These are phyloP conservation scores for Bolboschoenoplectus hybrid DNA, from an alignment of 202 grass and related monocot genomes.

Conservation along the genomic window DNA sequence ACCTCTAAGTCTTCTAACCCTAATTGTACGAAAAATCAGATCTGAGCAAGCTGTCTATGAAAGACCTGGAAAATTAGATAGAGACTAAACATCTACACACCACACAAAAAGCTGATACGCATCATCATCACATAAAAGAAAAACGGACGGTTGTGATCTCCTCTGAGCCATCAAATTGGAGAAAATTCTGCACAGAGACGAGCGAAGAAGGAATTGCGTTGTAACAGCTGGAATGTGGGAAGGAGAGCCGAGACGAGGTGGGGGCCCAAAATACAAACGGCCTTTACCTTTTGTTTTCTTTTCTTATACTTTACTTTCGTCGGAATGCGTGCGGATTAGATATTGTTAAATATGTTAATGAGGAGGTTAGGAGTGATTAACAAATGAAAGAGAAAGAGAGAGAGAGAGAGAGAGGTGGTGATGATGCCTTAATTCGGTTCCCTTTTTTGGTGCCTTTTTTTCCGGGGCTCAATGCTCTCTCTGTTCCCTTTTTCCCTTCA, in stretches of 20 bases:
- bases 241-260: background rate
- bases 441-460: slow-evolving; percentile 27
- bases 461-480: slow-evolving; percentile 27
- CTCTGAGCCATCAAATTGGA: no score
- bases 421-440: slow-evolving; percentile 16
- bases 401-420: background rate
- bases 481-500: slow-evolving; percentile 29
- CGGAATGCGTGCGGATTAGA: background rate
- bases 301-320: background rate
- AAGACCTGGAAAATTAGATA: no score
- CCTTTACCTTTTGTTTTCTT: background rate
- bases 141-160: no score
- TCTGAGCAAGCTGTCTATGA: no score
- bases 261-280: slow-evolving; percentile 6
- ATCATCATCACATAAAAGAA: background rate
- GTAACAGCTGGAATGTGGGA: background rate
- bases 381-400: background rate
- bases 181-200: no score
- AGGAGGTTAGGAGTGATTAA: background rate
- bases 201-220: no score
- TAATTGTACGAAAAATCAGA: no score
- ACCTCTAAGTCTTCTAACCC: no score
- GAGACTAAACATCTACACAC: no score
- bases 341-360: background rate
- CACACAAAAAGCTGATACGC: no score